Evolutionary conservation across 2,329 filamentous ascomycete species (phyloP).

Genomic region (Escovopsis weberi): DNA sequence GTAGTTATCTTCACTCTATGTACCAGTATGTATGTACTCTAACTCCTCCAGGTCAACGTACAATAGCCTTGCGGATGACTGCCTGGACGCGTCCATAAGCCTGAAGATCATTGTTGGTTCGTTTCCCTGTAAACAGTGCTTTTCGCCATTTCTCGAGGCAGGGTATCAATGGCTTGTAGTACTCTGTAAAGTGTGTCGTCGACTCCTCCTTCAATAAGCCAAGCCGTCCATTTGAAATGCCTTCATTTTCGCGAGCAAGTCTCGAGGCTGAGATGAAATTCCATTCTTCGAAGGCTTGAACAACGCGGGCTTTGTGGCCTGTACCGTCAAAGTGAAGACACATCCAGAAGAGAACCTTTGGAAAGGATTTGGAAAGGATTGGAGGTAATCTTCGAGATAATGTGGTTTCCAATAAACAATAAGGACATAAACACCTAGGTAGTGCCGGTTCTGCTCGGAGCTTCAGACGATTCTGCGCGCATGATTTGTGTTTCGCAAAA

Average conservation of each 20-base stretch:
- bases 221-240: not conserved
- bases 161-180: not conserved
- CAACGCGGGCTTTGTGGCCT: conserved; percentile 3
- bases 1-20: too few species aligned
- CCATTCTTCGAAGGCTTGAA: not conserved
- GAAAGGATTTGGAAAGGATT: conserved; percentile 36
- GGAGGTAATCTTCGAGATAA: conserved; percentile 18
- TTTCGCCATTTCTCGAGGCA: not conserved
- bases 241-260: not conserved
- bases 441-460: not conserved
- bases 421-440: conserved; percentile 26
- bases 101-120: not conserved
- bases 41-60: too few species aligned
- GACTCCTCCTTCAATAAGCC: not conserved
- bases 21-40: too few species aligned
- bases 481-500: not conserved
- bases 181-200: not conserved
- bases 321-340: conserved; percentile 22
- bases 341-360: conserved; percentile 32
- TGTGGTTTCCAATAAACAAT: conserved; percentile 25
- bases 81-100: not conserved
- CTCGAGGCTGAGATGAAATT: not conserved
- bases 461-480: not conserved
- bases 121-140: not conserved
- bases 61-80: too few species aligned